Percentiles rank a stretch among this genome's conserved stretches.
Conservation (phyloP, 352 stramenopile species). For the Phytopythium chamaehyphon region DNA sequence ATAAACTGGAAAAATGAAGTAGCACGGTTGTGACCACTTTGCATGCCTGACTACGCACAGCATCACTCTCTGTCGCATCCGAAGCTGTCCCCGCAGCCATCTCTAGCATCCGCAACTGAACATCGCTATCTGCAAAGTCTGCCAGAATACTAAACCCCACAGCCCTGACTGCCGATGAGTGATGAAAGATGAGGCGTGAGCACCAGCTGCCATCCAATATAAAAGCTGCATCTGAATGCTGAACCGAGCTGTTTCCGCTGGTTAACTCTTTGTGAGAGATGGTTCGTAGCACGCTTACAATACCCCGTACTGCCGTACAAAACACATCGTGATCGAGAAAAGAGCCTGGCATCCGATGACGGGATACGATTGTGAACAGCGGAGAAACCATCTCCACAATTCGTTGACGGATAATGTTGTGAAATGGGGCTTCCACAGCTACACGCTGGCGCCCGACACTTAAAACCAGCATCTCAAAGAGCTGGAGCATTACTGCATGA, state of each 20-base stretch:
- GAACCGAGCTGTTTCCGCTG: conserved; percentile 11
- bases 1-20: conserved; percentile 14
- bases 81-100: conserved; percentile 43
- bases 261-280: conserved; percentile 21
- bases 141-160: conserved; percentile 36
- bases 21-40: conserved; percentile 23
- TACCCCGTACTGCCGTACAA: conserved; percentile 27
- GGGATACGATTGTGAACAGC: conserved; percentile 39
- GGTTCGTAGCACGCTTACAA: conserved; percentile 23
- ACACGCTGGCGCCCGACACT: neutral
- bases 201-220: conserved; percentile 44
- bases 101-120: conserved; percentile 26
- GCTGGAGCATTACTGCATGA: conserved; percentile 37
- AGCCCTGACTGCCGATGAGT: conserved; percentile 36
- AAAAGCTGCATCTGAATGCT: conserved; percentile 30
- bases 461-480: conserved; percentile 10
- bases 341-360: conserved; percentile 49
- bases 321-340: conserved; percentile 46
- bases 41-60: conserved; percentile 43
- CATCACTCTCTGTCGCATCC: conserved; percentile 49
- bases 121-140: conserved; percentile 3
- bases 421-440: conserved; percentile 4
- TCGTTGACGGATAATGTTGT: conserved; percentile 27
- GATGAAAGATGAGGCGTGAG: conserved; percentile 57
- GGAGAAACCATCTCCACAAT: conserved; percentile 34